These are phyloP conservation scores for Yarrowia sp. DNA, from an alignment of 805 yeast genomes.

Conservation along the genomic window DNA sequence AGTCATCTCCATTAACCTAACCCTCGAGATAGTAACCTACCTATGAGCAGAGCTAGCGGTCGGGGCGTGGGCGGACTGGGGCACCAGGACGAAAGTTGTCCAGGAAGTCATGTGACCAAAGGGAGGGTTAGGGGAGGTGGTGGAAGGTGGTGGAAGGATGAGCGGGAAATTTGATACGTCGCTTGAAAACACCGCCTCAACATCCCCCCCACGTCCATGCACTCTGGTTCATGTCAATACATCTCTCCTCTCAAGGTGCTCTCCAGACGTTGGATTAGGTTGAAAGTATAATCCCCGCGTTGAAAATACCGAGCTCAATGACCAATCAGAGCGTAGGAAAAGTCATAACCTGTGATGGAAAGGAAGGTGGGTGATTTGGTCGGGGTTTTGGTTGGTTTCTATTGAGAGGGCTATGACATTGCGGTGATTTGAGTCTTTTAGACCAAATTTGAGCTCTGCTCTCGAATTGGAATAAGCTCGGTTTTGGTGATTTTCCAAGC, in stretches of 20 bases:
- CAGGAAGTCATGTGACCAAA: not conserved
- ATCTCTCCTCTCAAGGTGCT: not conserved
- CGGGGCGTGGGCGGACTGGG: constrained; percentile 23
- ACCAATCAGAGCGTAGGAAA: not conserved
- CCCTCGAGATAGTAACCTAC: constrained; percentile 23
- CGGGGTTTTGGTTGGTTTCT: no score
- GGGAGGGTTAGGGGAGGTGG: not conserved
- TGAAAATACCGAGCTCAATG: not conserved
- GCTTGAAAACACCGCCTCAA: no score
- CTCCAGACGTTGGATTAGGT: constrained; percentile 9
- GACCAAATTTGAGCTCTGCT: no score
- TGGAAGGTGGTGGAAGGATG: not conserved
- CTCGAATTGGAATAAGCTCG: no score
- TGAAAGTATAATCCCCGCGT: constrained; percentile 33
- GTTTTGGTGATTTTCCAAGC: no score
- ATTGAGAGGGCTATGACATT: no score
- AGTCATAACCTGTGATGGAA: constrained; percentile 8
- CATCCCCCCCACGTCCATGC: no score
- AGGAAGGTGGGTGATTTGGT: no score
- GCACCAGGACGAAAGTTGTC: constrained; percentile 24
- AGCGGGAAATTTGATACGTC: no score
- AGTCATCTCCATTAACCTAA: constrained; percentile 20
- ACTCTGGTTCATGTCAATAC: not conserved
- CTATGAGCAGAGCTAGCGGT: not conserved
- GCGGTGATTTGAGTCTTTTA: no score